Base-by-base conservation (phyloP, 441 rosid species). In the Melastoma candidum region DNA sequence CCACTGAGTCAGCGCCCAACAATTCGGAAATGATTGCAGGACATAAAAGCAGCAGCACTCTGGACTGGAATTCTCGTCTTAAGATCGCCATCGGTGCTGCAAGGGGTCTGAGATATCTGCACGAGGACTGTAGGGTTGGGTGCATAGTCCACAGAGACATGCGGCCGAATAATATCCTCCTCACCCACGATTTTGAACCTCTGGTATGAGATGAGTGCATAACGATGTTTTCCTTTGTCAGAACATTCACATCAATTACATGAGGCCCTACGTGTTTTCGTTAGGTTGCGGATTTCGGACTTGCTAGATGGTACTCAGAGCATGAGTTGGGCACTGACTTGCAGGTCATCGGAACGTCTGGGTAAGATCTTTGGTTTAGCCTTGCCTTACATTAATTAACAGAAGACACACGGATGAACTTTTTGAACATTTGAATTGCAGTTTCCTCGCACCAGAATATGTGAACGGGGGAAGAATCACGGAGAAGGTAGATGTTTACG, bases 101-200 rank as follows among this genome's bases (percentile, higher is more conserved):
- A 39, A 60, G 82, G 56, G 85, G 92, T 51, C 65, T 84, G 51
- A 61, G 92, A 29, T 81, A 84, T 63, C 87, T 84, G 64, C 92
- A 84, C 14, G 87, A 81, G 68, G 92, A 84, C 69, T 84, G 92
- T 56, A 81, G 92, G 76, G 85, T 79, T 48, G 92, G 92, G 52
- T 75, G 82, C 57, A 74, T 84, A 48, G 78, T 81, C 12, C 92
- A 81, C 59, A 74, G 84, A 63, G 85, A 79, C 63, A 58, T 84
- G 74, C 65, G 84, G 56, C 81, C 82, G 22, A 63, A 66, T 48
- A 84, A 81, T 46, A 81, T 84, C 67, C 82, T 84, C 45, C 61
- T 84, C 8, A 79, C 87, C 2, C 92, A 81, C 55, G 87, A 84
- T 73, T 84, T 79, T 51, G 84, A 81, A 51, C 85, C 92, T 54